Conservation (phyloP, 495 filamentous ascomycete genomes). For the Peziza echinospora region DNA sequence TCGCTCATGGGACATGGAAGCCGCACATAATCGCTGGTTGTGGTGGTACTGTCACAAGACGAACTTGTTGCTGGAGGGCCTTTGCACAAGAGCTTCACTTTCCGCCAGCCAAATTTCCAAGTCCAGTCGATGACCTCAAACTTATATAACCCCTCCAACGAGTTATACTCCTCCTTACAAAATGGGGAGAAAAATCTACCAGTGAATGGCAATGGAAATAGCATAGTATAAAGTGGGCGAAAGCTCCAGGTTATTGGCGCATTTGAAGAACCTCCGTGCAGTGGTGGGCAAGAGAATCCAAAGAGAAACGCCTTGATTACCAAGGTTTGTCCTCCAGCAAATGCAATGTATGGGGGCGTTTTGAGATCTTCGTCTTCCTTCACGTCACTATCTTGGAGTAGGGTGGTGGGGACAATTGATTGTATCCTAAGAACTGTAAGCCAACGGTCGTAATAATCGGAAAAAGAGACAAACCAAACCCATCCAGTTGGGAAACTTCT, state of each 20-base stretch:
- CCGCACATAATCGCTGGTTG: slow-evolving; percentile 19
- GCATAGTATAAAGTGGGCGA: slow-evolving; percentile 7
- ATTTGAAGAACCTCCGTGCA: slow-evolving; percentile 17
- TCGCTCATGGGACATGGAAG: slow-evolving; percentile 22
- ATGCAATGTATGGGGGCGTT: slow-evolving; percentile 4
- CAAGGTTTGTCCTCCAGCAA: slow-evolving; percentile 25
- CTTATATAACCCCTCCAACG: slow-evolving; percentile 14
- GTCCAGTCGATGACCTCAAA: slow-evolving; percentile 17
- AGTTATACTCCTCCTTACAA: slow-evolving; percentile 20
- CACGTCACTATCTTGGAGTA: too few species aligned
- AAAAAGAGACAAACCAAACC: slow-evolving; percentile 25
- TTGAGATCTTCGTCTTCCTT: slow-evolving; percentile 4
- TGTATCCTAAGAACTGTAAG: not conserved
- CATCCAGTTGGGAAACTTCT: slow-evolving; percentile 24
- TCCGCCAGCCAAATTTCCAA: slow-evolving; percentile 20
- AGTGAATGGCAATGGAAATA: slow-evolving; percentile 1
- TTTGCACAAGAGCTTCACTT: slow-evolving; percentile 14
- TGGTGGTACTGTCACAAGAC: not conserved
- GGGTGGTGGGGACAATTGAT: slow-evolving; percentile 6
- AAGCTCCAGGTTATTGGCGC: slow-evolving; percentile 14
- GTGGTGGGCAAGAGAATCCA: slow-evolving; percentile 3
- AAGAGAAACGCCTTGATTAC: slow-evolving; percentile 26
- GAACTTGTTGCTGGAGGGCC: slow-evolving; percentile 2
- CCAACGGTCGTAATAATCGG: too few species aligned
- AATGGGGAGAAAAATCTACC: slow-evolving; percentile 14